These are phyloP conservation scores for Amanita fuliginea DNA, from an alignment of 768 basidiomycete genomes.

Conservation along the genomic window DNA sequence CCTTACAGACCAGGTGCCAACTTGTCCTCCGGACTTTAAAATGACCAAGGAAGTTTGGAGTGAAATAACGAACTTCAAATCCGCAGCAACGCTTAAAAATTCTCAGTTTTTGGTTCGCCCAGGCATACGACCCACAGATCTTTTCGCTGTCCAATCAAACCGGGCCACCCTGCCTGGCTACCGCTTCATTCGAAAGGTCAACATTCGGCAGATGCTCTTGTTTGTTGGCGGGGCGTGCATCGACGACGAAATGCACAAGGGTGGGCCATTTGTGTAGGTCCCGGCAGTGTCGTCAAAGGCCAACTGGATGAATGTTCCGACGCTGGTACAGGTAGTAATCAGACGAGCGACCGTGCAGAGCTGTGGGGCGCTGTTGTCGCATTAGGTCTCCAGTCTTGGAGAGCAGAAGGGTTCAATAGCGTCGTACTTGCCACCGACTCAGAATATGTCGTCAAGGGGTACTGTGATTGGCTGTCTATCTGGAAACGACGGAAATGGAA, in stretches of 20 bases:
- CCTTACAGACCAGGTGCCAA: no score
- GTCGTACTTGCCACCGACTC: slow-evolving; percentile 21
- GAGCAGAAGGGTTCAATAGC: slow-evolving; percentile 17
- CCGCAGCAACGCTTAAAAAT: no score
- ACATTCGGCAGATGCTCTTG: background rate
- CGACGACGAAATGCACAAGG: background rate
- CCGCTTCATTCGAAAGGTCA: background rate
- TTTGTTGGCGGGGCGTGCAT: background rate
- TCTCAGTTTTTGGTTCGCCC: no score
- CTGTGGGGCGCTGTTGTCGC: background rate
- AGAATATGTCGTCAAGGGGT: slow-evolving; percentile 19
- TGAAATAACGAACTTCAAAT: no score
- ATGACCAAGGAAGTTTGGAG: no score
- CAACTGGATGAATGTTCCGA: background rate
- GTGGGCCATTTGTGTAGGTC: background rate
- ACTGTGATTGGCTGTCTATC: slow-evolving; percentile 11
- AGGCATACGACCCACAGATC: background rate
- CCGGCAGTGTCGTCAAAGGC: background rate
- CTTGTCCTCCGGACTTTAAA: no score
- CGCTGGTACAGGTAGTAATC: background rate
- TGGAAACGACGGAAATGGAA: slow-evolving; percentile 11
- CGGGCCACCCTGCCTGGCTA: background rate
- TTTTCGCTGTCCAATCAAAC: background rate
- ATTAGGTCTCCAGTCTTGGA: slow-evolving; percentile 9
- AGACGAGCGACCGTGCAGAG: background rate